phyloP scores from a whole-genome alignment of 352 stramenopile genomes.

The Pythium aquatile region DNA sequence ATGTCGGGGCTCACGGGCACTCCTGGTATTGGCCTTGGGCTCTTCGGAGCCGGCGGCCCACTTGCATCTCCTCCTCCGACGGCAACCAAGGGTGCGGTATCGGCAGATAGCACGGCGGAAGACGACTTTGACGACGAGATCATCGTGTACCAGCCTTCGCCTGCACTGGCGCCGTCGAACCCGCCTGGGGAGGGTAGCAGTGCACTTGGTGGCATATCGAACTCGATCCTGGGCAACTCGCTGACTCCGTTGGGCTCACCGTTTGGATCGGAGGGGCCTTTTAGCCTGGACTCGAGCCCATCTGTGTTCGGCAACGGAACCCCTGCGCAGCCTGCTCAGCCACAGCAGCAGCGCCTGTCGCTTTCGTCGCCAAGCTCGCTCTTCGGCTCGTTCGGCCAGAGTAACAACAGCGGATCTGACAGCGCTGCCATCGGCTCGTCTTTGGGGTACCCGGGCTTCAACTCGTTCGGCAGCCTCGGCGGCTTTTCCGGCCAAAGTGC shows the following conservation, averaged over 20 bases:
- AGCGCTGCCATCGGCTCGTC: slow-evolving; percentile 36
- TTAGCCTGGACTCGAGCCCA: slow-evolving; percentile 22
- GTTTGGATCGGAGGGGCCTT: slow-evolving; percentile 24
- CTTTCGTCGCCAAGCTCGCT: slow-evolving; percentile 24
- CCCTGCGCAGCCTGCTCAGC: neutral
- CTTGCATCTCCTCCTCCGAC: neutral
- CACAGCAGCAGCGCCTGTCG: slow-evolving; percentile 7
- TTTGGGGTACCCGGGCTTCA: slow-evolving; percentile 61
- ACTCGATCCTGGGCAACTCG: slow-evolving; percentile 17
- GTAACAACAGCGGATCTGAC: slow-evolving; percentile 4
- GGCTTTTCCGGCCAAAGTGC: slow-evolving; percentile 31
- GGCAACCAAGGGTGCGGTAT: neutral
- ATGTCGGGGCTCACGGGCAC: slow-evolving; percentile 1
- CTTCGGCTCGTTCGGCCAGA: slow-evolving; percentile 13
- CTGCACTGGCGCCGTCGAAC: slow-evolving; percentile 29
- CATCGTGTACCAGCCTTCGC: slow-evolving; percentile 78
- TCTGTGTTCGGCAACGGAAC: slow-evolving; percentile 2
- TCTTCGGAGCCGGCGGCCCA: slow-evolving; percentile 9
- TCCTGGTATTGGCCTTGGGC: slow-evolving; percentile 2
- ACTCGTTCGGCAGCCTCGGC: slow-evolving; percentile 43
- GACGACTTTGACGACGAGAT: slow-evolving; percentile 85
- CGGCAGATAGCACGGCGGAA: slow-evolving; percentile 4
- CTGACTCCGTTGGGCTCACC: slow-evolving; percentile 12
- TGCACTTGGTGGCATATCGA: slow-evolving; percentile 33
- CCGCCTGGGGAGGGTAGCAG: slow-evolving; percentile 24